phyloP scores from a whole-genome alignment of 148 eudicot genomes.

The Rhododendron williamsianum region DNA sequence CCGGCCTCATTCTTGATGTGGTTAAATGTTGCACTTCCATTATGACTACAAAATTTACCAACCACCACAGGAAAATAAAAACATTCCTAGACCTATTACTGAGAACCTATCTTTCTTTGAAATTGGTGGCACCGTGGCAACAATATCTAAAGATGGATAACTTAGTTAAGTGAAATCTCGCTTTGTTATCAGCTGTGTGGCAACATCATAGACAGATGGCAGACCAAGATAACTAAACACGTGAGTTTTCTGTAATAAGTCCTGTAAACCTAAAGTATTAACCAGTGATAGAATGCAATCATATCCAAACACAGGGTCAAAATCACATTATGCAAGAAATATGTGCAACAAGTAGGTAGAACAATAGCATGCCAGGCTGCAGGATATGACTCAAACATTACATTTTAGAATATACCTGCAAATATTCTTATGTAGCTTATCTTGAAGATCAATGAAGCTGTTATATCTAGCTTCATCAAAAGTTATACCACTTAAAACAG shows the following conservation, averaged over 20 bases:
- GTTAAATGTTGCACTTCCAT: neutral
- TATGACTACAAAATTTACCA: neutral
- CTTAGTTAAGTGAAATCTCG: neutral
- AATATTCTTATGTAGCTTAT: slow-evolving; percentile 86
- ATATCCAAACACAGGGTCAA: neutral
- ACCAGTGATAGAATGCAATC: neutral
- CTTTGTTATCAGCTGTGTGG: neutral
- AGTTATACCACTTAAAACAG: slow-evolving; percentile 81
- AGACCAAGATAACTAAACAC: neutral
- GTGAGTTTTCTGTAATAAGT: neutral
- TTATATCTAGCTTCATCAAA: slow-evolving; percentile 86
- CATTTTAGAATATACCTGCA: slow-evolving; percentile 51
- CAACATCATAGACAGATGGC: neutral
- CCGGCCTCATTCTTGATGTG: neutral
- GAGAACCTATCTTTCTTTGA: neutral
- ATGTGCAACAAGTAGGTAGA: neutral
- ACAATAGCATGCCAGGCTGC: neutral
- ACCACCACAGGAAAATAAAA: neutral
- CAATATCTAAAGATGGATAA: neutral
- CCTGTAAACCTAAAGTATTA: neutral
- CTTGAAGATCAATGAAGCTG: slow-evolving; percentile 98
- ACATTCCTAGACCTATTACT: neutral
- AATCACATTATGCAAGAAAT: neutral
- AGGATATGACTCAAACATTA: neutral
- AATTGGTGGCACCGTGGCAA: neutral